Evolutionary conservation across 2,329 filamentous ascomycete species (phyloP).

Genomic region (Ophiostoma tasmaniense): DNA sequence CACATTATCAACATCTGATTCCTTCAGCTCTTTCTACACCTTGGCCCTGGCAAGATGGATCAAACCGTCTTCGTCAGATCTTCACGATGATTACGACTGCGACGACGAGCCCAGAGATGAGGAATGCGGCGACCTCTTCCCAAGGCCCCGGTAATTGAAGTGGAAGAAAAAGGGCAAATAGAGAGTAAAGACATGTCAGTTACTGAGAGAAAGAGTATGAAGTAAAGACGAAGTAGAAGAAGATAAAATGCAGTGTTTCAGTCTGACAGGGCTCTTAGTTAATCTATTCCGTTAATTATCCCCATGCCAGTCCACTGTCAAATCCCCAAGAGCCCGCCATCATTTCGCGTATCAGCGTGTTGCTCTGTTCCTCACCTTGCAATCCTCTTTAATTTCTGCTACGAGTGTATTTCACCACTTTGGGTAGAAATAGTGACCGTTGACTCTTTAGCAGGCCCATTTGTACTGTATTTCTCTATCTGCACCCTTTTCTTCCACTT

Average conservation of each 20-base stretch:
- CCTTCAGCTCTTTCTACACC: not conserved
- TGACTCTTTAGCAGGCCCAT: not conserved
- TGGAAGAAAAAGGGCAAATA: not conserved
- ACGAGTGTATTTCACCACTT: not conserved
- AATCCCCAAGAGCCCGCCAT: not conserved
- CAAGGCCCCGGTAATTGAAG: constrained; percentile 7
- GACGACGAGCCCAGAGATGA: not conserved
- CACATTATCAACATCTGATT: not conserved
- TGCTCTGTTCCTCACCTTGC: not conserved
- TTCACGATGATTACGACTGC: not conserved
- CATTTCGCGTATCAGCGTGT: not conserved
- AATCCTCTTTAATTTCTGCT: not conserved
- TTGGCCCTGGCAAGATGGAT: not conserved
- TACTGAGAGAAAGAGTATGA: not conserved
- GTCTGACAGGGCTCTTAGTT: not conserved
- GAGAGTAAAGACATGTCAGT: not conserved
- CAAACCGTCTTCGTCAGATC: not conserved
- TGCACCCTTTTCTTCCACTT: not conserved
- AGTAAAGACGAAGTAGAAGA: not conserved
- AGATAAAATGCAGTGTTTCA: not conserved
- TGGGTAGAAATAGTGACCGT: not conserved
- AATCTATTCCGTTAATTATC: not conserved
- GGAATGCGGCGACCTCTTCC: not conserved
- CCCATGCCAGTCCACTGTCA: not conserved
- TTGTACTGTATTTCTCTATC: too few relatives aligned